A percentile compares a stretch with the other conserved stretches of the same genome.
Evolutionary conservation across 1,284 basidiomycete species (phyloP).

Genomic region (Cutaneotrichosporon cavernicola): DNA sequence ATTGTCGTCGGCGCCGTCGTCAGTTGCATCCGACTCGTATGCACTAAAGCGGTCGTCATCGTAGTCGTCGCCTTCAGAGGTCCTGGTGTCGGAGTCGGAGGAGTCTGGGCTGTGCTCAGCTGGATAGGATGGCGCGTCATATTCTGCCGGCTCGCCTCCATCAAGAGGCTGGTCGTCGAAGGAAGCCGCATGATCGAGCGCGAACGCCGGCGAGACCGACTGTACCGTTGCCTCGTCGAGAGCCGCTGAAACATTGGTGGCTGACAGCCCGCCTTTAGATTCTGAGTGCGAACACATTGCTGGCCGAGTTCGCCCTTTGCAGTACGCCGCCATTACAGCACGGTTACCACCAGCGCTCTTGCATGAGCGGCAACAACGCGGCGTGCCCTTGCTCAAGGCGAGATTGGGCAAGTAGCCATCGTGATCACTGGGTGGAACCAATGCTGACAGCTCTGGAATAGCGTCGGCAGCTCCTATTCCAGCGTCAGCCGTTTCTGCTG

Average conservation of each 20-base stretch:
- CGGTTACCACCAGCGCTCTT: not conserved
- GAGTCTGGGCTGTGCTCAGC: not conserved
- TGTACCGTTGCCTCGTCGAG: not conserved
- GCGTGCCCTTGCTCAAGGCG: not conserved
- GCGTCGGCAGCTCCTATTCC: not conserved
- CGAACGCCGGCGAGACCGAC: not conserved
- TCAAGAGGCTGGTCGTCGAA: not conserved
- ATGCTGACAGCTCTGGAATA: not conserved
- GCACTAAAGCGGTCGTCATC: not conserved
- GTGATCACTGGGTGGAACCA: not conserved
- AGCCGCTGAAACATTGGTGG: not conserved
- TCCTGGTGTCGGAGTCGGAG: not conserved
- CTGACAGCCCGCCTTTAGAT: not conserved
- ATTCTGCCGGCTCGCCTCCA: not conserved
- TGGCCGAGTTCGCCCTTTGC: not conserved
- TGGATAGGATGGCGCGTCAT: not conserved
- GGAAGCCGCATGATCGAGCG: not conserved
- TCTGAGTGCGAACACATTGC: not conserved
- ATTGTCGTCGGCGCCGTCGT: not conserved
- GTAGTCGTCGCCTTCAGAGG: not conserved
- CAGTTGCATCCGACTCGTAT: not conserved
- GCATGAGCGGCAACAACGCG: not conserved
- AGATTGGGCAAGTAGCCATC: not conserved
- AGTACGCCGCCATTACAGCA: not conserved
- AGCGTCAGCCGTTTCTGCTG: no score